These are phyloP conservation scores for Xylaria hypoxylon DNA, from an alignment of 2,329 filamentous ascomycete genomes.

Conservation along the genomic window DNA sequence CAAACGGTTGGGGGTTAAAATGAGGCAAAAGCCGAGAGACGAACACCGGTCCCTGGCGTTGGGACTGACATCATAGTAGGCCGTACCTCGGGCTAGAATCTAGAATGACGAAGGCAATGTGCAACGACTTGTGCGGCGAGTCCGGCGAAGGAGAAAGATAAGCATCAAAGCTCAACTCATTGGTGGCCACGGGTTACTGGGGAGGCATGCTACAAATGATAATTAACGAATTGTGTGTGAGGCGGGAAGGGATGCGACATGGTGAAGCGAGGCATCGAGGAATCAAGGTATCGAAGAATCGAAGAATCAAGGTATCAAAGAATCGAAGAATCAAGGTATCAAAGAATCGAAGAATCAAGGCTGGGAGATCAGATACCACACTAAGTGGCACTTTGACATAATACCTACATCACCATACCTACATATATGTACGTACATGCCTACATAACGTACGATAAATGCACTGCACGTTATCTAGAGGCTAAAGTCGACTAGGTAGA, in stretches of 20 bases:
- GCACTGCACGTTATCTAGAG: not conserved
- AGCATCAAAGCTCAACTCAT: conserved; percentile 2
- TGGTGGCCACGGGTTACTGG: conserved; percentile 8
- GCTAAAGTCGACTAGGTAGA: not conserved
- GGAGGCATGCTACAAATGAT: conserved; percentile 1
- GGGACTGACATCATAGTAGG: conserved; percentile 30
- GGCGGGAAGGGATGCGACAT: conserved; percentile 26
- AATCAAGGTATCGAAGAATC: not conserved
- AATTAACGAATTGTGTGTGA: conserved; percentile 10
- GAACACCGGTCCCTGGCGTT: conserved; percentile 14
- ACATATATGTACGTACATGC: conserved; percentile 1
- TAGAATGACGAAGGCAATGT: conserved; percentile 25
- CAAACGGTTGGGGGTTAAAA: conserved; percentile 32
- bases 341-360: not conserved
- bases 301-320: too few relatives aligned
- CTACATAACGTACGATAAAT: conserved; percentile 2
- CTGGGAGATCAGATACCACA: not conserved
- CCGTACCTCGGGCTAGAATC: conserved; percentile 16
- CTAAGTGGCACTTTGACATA: not conserved
- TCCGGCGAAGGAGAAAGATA: conserved; percentile 19
- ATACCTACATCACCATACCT: conserved; percentile 17
- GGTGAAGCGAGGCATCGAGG: conserved; percentile 13
- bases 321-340: conserved; percentile 1
- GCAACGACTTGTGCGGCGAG: conserved; percentile 33
- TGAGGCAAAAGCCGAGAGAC: conserved; percentile 29